phyloP scores from a whole-genome alignment of 78 protist species.

The Dictyostelium purpureum region DNA sequence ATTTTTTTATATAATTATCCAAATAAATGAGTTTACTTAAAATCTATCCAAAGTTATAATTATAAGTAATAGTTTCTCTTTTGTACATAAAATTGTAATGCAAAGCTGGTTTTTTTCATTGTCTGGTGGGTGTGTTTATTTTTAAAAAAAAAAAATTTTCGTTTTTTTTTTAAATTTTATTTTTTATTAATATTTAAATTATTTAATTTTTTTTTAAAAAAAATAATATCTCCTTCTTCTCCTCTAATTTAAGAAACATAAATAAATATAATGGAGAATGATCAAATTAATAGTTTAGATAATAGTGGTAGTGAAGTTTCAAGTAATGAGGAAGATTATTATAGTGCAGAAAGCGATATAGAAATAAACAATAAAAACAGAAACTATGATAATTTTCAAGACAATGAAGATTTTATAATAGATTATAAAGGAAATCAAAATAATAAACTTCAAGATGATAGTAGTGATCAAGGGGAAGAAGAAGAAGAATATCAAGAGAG shows the following conservation, averaged over 20 bases:
- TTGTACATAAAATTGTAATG: too few species aligned
- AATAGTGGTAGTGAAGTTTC: neutral
- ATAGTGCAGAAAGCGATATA: neutral
- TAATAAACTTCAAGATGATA: neutral
- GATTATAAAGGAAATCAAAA: neutral
- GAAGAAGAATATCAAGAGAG: too few species aligned
- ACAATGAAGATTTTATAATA: neutral
- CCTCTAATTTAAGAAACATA: neutral
- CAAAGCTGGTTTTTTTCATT: too few species aligned
- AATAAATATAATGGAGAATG: neutral
- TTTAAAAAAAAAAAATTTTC: too few species aligned
- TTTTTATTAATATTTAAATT: neutral
- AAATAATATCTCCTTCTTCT: neutral
- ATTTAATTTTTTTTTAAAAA: neutral
- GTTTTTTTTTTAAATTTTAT: neutral
- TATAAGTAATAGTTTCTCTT: too few species aligned
- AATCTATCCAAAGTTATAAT: too few species aligned
- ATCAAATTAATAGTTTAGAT: neutral
- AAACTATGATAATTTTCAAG: neutral
- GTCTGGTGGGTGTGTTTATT: too few species aligned
- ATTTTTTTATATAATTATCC: too few species aligned
- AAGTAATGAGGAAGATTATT: neutral
- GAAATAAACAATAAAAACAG: neutral
- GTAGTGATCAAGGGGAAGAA: neutral
- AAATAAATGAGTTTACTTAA: too few species aligned